Evolutionary conservation across 805 yeast genomes (phyloP), one percentile per base, ranked within the genome.

Genomic region (Hanseniaspora occidentalis): DNA sequence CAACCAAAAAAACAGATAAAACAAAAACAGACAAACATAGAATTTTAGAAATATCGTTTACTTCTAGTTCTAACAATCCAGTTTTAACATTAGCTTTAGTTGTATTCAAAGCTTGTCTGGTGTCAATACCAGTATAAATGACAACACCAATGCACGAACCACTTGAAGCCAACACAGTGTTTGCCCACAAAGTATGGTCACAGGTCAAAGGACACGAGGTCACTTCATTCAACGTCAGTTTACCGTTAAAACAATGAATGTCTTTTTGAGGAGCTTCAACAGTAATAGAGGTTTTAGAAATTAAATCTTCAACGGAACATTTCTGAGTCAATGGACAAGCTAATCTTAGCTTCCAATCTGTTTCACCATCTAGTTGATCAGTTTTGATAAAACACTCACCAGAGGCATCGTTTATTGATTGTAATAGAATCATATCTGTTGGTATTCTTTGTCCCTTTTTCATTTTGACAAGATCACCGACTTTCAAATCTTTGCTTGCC

Each of bases 281-380:
- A 2, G 70, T 66, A n/a, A 86, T 68, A 36, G 68, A 65, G 35
- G 77, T 68, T 43, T 72, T 69, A 24, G 66, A 66, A 16, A 55
- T 36, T 38, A 82, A 54, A 36, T 72, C 74, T 37, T 66, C 64
- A n/a, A 70, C 61, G 10, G 73, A 59, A 34, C 74, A 49, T 26
- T 58, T 58, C 55, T 89, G 97, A 1, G 96, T 84, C 22, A 77
- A 52, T 10, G 77, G 70, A 37, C 79, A 71, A 0, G 96, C 92
- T 29, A 84, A 63, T 51, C 98, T 68, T 41, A 92, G 66, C 58
- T 92, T 92, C 99, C 99, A 92, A 62, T 92, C 99, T 5, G 99
- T 92, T 60, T 92, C 99, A 55, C 99, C 99, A 60, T 92, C 99
- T 38, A 92, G 67, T 62, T 92, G 99, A 64, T 92, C 99, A 1